Evolutionary conservation across 257 asterid species (phyloP), one percentile per base, ranked within the genome.

Genomic region (Phtheirospermum japonicum): DNA sequence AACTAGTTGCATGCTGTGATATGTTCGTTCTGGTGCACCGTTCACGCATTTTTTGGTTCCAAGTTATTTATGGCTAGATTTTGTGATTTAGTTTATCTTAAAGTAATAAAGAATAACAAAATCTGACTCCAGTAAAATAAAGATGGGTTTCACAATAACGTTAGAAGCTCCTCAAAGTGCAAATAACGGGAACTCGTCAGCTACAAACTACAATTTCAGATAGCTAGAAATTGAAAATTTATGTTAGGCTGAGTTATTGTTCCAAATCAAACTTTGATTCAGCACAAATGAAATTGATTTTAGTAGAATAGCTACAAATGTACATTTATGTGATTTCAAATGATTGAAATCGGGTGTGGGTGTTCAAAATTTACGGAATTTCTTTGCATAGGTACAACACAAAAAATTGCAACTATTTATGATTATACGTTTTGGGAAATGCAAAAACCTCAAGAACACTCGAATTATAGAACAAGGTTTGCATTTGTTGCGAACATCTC

Each of bases 11-110:
- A 7, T 56, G 70, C 52, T n/a, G 32, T 68, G 28, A 23, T 23
- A 23, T 23, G 28, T 23, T n/a, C n/a, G 53, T 51, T 68, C 55
- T 50, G 63, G 28, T 57, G 53, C 37, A 9, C 32, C n/a, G n/a
- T n/a, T n/a, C n/a, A n/a, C n/a, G n/a, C 12, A 8, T 31, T 23
- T 49, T 62, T 33, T 9, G 34, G 19, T 18, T 59, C 55, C 1
- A 12, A 20, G n/a, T 54, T 2, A 19, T 36, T 37, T 69, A 26
- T 45, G 59, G 11, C 4, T 39, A 4, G 34, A 30, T 63, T 4
- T 45, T 4, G 18, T 45, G 18, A 14, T 14, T 14, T 14, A 45
- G 5, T 45, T 40, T 40, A 40, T 40, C 11, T 40, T 12, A 9
- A 34, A 6, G 40, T 36, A 36, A 9, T 36, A 39, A 39, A n/a